phyloP scores from a whole-genome alignment of 2,329 filamentous ascomycete species.

The Juglanconis sp. region DNA sequence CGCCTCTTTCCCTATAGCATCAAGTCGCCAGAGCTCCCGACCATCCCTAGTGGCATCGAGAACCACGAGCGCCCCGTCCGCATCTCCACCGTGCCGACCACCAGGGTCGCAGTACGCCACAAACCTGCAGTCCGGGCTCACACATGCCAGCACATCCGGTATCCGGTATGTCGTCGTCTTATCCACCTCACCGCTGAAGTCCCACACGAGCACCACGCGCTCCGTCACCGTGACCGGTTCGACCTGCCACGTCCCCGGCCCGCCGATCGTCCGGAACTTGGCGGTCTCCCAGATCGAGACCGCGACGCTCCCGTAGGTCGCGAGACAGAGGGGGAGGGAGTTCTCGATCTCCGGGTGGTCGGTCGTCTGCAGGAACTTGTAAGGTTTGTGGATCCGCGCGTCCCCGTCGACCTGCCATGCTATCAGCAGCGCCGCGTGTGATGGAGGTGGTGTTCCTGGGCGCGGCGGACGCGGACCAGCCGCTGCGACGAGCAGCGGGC shows the following conservation, averaged over 20 bases:
- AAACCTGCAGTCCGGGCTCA: constrained; percentile 39
- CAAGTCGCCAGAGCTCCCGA: constrained; percentile 36
- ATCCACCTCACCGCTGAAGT: constrained; percentile 31
- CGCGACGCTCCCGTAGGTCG: constrained; percentile 35
- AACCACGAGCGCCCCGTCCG: constrained; percentile 31
- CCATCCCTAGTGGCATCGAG: constrained; percentile 35
- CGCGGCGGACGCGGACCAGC: constrained; percentile 37
- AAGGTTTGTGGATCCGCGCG: constrained; percentile 27
- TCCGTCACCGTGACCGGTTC: constrained; percentile 29
- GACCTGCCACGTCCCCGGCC: constrained; percentile 32
- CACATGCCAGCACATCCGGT: constrained; percentile 35
- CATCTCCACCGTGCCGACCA: constrained; percentile 29
- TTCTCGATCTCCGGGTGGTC: constrained; percentile 35
- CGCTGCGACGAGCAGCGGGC: constrained; percentile 35
- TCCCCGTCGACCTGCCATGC: constrained; percentile 35
- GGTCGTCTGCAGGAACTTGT: constrained; percentile 32
- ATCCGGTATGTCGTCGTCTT: constrained; percentile 37
- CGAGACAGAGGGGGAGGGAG: constrained; percentile 34
- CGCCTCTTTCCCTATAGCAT: constrained; percentile 21
- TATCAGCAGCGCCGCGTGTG: constrained; percentile 35
- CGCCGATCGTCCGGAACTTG: constrained; percentile 30
- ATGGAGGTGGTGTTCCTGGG: constrained; percentile 34
- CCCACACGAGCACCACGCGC: constrained; percentile 38
- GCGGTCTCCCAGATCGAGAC: constrained; percentile 41
- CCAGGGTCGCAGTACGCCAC: constrained; percentile 38